Conservation (phyloP, 768 basidiomycete species). For the Panaeolus papilionaceus region DNA sequence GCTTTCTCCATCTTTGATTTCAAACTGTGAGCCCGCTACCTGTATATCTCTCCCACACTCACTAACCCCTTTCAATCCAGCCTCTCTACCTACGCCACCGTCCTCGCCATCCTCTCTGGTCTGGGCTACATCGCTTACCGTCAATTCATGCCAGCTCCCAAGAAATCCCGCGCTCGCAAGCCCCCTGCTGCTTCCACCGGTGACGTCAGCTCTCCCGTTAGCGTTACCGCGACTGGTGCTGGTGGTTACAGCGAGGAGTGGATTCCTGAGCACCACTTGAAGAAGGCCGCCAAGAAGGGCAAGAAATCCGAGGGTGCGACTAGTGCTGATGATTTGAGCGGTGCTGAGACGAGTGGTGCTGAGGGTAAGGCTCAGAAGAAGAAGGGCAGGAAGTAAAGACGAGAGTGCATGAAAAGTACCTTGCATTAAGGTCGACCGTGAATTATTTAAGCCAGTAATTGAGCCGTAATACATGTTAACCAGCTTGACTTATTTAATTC, state of each 20-base stretch:
- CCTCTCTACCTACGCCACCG: slow-evolving; percentile 75
- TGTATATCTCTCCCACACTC: slow-evolving; percentile 14
- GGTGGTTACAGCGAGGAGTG: slow-evolving; percentile 87
- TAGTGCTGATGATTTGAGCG: slow-evolving; percentile 73
- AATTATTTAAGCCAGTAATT: slow-evolving; percentile 7
- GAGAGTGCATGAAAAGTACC: slow-evolving; percentile 3
- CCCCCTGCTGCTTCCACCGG: slow-evolving; percentile 37
- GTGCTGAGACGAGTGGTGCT: slow-evolving; percentile 65
- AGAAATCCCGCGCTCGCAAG: slow-evolving; percentile 60
- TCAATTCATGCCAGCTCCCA: slow-evolving; percentile 68
- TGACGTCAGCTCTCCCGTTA: slow-evolving; percentile 57
- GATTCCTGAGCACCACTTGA: slow-evolving; percentile 91
- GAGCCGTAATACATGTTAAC: neutral
- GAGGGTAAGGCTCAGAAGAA: slow-evolving; percentile 68
- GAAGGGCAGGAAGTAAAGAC: slow-evolving; percentile 50
- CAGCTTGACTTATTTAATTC: neutral
- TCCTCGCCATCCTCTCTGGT: slow-evolving; percentile 66
- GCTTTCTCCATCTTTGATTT: slow-evolving; percentile 79
- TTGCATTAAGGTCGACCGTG: neutral
- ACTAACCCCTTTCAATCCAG: slow-evolving; percentile 31
- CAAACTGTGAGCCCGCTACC: slow-evolving; percentile 65
- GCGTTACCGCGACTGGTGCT: slow-evolving; percentile 66
- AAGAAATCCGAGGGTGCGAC: slow-evolving; percentile 55
- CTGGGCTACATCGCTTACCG: slow-evolving; percentile 68
- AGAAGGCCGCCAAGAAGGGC: slow-evolving; percentile 57